Base-by-base conservation (phyloP, 176 grass and related monocot genomes). In the Poa pratensis region DNA sequence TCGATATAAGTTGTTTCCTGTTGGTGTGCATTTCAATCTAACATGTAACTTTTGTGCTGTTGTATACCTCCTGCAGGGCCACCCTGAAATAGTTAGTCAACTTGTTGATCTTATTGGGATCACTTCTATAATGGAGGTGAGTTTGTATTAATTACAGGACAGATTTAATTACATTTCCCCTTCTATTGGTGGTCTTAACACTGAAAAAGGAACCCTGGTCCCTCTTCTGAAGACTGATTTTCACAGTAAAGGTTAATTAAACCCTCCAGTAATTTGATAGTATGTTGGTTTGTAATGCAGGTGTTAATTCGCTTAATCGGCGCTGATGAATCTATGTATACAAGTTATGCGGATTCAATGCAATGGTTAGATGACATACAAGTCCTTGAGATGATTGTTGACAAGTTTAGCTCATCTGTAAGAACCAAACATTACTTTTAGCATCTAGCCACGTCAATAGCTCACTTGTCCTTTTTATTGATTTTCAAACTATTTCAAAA, bases 71-170 rank as follows among this genome's bases (percentile, higher is more conserved):
- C 48, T 88, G 69, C 88, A 98, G 96, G 81, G 84, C 28, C 91
- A 94, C 87, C 96, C 85, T 76, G 91, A 94, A 86, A 90, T 98
- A 77, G 84, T 98, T 69, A 80, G 72, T 63, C 96, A 95, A 79
- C 91, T 98, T 71, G 89, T 94, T 51, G 93, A 98, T 85, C 93
- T 98, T 67, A 95, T 98, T 81, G 96, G 96, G 17, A 95, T 95
- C 76, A 98, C 96, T 83, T 98, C 96, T 80, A 93, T 98, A n/a
- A 98, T 98, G 96, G 96, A 98, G 93, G 96, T 98, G 50, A 84
- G 83, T 20, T 53, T 74, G 28, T 16, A 28, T 50, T 14, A 18
- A 17, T 34, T 20, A 7, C 27, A 18, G 0, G 62, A 52, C 19
- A 68, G 1, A 35, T 81, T 68, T 53, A 69, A 83, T 73, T 27